phyloP scores from a whole-genome alignment of 2,329 filamentous ascomycete genomes.

The Hyphodiscus sp. region DNA sequence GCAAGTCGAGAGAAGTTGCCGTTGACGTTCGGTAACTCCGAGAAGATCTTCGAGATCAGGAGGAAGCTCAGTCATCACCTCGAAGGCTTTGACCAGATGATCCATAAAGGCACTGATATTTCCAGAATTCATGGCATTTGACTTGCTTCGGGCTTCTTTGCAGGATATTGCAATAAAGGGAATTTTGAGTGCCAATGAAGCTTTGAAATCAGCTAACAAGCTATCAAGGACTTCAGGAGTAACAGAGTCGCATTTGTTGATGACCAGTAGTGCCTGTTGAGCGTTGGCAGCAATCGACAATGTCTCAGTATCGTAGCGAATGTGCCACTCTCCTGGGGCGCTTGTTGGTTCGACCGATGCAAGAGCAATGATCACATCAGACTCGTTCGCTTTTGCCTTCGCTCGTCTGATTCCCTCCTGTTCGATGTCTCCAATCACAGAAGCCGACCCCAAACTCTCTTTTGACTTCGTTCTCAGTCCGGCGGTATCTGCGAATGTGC shows the following conservation, averaged over 20 bases:
- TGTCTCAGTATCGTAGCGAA: slow-evolving; percentile 49
- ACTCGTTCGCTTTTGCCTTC: slow-evolving; percentile 70
- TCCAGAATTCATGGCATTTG: slow-evolving; percentile 45
- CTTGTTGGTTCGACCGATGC: slow-evolving; percentile 58
- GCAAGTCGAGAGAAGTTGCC: slow-evolving; percentile 71
- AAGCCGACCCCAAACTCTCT: slow-evolving; percentile 7
- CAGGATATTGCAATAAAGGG: slow-evolving; percentile 66
- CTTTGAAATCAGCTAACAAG: slow-evolving; percentile 37
- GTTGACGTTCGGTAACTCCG: slow-evolving; percentile 85
- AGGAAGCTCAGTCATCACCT: slow-evolving; percentile 62
- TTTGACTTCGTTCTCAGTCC: slow-evolving; percentile 58
- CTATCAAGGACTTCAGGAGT: slow-evolving; percentile 29
- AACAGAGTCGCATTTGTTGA: slow-evolving; percentile 57
- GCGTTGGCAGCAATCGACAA: slow-evolving; percentile 45
- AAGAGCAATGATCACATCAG: slow-evolving; percentile 79
- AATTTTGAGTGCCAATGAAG: slow-evolving; percentile 16
- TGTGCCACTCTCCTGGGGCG: slow-evolving; percentile 35
- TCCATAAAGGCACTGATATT: slow-evolving; percentile 36
- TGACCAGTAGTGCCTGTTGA: slow-evolving; percentile 44
- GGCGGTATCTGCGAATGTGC: slow-evolving; percentile 92
- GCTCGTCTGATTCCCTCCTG: slow-evolving; percentile 86
- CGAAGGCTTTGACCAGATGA: slow-evolving; percentile 62
- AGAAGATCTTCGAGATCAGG: slow-evolving; percentile 75
- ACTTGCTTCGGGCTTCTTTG: slow-evolving; percentile 42
- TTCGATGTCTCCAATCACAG: slow-evolving; percentile 65